These are phyloP conservation scores for Diutina sp. DNA, from an alignment of 1,139 yeast species.

Conservation along the genomic window DNA sequence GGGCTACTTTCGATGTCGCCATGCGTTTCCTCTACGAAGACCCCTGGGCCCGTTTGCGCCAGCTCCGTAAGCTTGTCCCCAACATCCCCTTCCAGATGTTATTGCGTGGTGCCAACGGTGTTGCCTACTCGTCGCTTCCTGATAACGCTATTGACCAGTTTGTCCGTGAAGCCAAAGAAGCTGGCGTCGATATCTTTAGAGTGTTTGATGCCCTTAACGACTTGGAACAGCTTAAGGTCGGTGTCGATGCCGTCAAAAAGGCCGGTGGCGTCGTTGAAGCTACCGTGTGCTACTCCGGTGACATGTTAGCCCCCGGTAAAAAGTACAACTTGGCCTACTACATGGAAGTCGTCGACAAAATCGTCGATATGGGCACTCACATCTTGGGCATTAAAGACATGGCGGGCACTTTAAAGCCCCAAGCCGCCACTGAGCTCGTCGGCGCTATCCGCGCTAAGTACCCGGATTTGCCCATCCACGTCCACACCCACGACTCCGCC, in stretches of 20 bases:
- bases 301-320: conserved; percentile 89
- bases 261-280: conserved; percentile 99
- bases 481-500: conserved; percentile 98
- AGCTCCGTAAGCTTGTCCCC: conserved; percentile 81
- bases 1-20: conserved; percentile 97
- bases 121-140: conserved; percentile 93
- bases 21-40: conserved; percentile 98
- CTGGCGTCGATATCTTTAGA: conserved; percentile 94
- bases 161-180: conserved; percentile 85
- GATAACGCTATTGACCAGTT: conserved; percentile 98
- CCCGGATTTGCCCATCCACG: conserved; percentile 94
- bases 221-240: conserved; percentile 90
- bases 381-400: conserved; percentile 95
- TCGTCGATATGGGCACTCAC: conserved; percentile 92
- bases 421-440: conserved; percentile 75
- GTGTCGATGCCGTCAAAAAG: conserved; percentile 94
- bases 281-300: conserved; percentile 97
- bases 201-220: conserved; percentile 97
- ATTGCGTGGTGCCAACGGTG: conserved; percentile 98
- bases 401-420: conserved; percentile 98
- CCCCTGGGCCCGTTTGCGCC: conserved; percentile 94
- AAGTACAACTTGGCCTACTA: conserved; percentile 91
- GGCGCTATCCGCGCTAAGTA: conserved; percentile 73
- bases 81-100: conserved; percentile 99
- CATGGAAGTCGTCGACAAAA: conserved; percentile 64